Conservation (phyloP, 805 yeast genomes). For the Ogataea methanolica region DNA sequence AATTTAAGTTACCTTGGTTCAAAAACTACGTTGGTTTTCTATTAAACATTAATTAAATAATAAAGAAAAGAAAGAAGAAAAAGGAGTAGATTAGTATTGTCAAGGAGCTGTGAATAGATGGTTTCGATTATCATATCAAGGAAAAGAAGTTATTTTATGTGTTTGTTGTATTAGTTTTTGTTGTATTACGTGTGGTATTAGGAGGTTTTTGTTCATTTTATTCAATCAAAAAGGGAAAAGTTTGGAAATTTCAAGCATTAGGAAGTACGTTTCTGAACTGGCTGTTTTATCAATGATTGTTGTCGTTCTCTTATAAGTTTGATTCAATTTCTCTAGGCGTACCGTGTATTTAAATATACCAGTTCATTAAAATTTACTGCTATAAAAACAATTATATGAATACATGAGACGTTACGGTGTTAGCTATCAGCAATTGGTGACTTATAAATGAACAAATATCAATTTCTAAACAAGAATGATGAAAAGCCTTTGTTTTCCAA, state of each 20-base stretch:
- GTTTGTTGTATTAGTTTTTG: background rate
- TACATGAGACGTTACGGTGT: constrained; percentile 52
- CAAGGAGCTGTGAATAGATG: no score
- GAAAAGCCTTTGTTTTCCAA: no score
- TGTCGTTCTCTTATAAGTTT: constrained; percentile 4
- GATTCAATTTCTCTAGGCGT: constrained; percentile 56
- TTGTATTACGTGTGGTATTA: background rate
- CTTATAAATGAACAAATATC: background rate
- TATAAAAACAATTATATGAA: constrained; percentile 14
- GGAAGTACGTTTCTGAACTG: constrained; percentile 4
- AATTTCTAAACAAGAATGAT: no score
- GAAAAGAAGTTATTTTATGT: background rate
- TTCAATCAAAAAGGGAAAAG: background rate
- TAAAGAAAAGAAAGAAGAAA: no score
- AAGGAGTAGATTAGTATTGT: no score
- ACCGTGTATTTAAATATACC: constrained; percentile 42
- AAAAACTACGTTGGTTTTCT: background rate
- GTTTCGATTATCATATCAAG: no score
- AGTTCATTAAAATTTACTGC: constrained; percentile 21
- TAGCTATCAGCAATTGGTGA: constrained; percentile 53
- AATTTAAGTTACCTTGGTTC: background rate
- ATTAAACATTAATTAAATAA: no score
- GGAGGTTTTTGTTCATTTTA: background rate
- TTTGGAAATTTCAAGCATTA: background rate
- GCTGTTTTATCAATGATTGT: no score